phyloP scores from a whole-genome alignment of 1,139 yeast genomes.

The Lodderomyces beijingensis region DNA sequence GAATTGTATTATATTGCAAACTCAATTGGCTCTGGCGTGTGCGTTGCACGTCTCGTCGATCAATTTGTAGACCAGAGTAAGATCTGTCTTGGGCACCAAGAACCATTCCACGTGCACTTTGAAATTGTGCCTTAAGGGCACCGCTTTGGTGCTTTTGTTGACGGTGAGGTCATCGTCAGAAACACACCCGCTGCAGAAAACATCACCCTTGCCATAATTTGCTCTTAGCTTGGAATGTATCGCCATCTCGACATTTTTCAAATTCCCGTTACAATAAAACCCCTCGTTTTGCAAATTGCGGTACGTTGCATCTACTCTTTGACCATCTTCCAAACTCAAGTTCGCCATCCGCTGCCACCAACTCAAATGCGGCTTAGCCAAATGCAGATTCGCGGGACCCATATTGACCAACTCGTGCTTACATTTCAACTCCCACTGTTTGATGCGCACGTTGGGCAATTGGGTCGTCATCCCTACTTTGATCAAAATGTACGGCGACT shows the following conservation, averaged over 20 bases:
- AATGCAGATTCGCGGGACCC: conserved; percentile 10
- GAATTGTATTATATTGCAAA: no score
- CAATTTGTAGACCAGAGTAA: conserved; percentile 32
- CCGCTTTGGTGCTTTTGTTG: conserved; percentile 2
- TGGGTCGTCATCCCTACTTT: conserved; percentile 58
- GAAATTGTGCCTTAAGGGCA: conserved; percentile 14
- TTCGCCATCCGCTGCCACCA: conserved; percentile 6
- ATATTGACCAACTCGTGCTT: conserved; percentile 29
- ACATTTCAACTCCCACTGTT: conserved; percentile 56
- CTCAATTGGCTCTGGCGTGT: no score
- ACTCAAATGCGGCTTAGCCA: conserved; percentile 4
- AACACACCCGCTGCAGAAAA: conserved; percentile 38
- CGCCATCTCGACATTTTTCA: conserved; percentile 34
- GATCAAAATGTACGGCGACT: conserved; percentile 36
- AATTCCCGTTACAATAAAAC: conserved; percentile 24
- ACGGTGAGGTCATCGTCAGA: conserved; percentile 4
- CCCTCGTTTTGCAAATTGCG: conserved; percentile 23
- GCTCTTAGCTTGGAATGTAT: conserved; percentile 36
- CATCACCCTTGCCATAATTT: conserved; percentile 41
- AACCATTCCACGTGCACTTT: conserved; percentile 59
- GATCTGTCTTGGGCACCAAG: conserved; percentile 42
- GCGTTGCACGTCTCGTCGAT: conserved; percentile 33
- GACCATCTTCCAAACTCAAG: conserved; percentile 3
- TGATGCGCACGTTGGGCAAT: conserved; percentile 36
- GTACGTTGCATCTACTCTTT: conserved; percentile 3